A percentile compares a stretch with the other conserved stretches of the same genome.
Conservation (phyloP, 2,329 filamentous ascomycete species). For the Claviceps sp. region DNA sequence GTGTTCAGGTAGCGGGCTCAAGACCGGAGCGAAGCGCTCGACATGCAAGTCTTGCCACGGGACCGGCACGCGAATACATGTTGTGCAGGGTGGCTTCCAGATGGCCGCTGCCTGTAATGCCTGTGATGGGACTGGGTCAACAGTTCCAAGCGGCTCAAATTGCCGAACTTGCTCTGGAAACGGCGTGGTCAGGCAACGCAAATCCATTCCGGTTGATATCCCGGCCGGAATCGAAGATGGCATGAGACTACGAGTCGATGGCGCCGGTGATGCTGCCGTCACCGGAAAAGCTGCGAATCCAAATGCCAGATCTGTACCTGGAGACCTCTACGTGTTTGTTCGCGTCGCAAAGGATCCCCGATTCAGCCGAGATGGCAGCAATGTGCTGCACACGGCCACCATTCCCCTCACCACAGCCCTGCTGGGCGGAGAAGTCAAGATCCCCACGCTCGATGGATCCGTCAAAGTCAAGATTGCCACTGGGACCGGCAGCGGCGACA, state of each 20-base stretch:
- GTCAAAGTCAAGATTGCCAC: constrained; percentile 85
- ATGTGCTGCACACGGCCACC: constrained; percentile 83
- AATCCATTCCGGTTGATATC: constrained; percentile 79
- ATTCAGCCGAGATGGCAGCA: constrained; percentile 76
- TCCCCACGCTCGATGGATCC: constrained; percentile 82
- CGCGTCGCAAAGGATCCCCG: constrained; percentile 79
- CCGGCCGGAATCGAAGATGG: constrained; percentile 93
- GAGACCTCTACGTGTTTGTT: constrained; percentile 86
- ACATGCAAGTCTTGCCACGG: constrained; percentile 74
- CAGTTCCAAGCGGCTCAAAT: constrained; percentile 66
- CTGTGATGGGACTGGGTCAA: constrained; percentile 67
- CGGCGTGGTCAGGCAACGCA: constrained; percentile 71
- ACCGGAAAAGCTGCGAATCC: constrained; percentile 57
- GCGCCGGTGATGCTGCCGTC: constrained; percentile 75
- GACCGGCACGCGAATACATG: constrained; percentile 74
- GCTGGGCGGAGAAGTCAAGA: constrained; percentile 75
- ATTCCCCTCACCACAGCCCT: constrained; percentile 88
- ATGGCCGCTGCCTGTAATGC: constrained; percentile 79
- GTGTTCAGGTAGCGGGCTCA: constrained; percentile 73
- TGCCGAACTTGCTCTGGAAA: constrained; percentile 70
- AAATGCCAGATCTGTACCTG: constrained; percentile 52
- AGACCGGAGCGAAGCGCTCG: constrained; percentile 59
- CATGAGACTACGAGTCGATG: constrained; percentile 75
- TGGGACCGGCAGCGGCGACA: constrained; percentile 85
- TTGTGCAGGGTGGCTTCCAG: constrained; percentile 88